phyloP scores from a whole-genome alignment of 2,329 filamentous ascomycete genomes.

The Phyllosticta capitalensis region DNA sequence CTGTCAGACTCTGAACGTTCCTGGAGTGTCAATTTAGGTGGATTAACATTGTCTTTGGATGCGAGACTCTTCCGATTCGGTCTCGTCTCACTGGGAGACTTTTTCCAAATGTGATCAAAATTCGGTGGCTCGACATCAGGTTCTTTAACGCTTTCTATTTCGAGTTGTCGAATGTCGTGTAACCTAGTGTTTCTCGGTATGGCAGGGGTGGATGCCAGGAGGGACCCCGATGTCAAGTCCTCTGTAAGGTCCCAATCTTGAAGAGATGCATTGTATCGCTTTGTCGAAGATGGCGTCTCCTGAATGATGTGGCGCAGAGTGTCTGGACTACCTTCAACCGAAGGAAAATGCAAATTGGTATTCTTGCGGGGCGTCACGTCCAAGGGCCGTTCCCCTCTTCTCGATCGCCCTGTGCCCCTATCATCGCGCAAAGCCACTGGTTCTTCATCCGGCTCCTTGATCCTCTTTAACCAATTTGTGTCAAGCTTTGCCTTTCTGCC shows the following conservation, averaged over 20 bases:
- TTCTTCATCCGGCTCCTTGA: not conserved
- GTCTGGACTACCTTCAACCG: conserved; percentile 34
- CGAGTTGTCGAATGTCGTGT: conserved; percentile 34
- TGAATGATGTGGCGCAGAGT: conserved; percentile 25
- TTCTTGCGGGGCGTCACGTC: conserved; percentile 19
- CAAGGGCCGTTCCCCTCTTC: conserved; percentile 4
- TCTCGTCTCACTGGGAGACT: conserved; percentile 20
- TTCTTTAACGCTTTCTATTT: conserved; percentile 27
- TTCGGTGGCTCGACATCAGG: conserved; percentile 23
- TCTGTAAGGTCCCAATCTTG: conserved; percentile 30
- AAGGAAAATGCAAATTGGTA: conserved; percentile 30
- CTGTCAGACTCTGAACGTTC: conserved; percentile 1
- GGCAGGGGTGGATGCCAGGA: conserved; percentile 40
- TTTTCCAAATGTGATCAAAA: conserved; percentile 22
- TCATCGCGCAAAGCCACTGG: not conserved
- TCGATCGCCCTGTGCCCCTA: not conserved
- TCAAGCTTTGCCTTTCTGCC: conserved; percentile 34
- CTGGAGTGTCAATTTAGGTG: not conserved
- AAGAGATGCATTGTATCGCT: conserved; percentile 14
- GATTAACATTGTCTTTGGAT: not conserved
- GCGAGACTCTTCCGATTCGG: not conserved
- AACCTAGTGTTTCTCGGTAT: conserved; percentile 32
- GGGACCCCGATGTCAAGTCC: conserved; percentile 36
- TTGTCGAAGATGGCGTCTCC: conserved; percentile 19
- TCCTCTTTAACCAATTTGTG: conserved; percentile 7